These are phyloP conservation scores for Rutstroemia sydowiana DNA, from an alignment of 2,329 filamentous ascomycete species.

Conservation along the genomic window DNA sequence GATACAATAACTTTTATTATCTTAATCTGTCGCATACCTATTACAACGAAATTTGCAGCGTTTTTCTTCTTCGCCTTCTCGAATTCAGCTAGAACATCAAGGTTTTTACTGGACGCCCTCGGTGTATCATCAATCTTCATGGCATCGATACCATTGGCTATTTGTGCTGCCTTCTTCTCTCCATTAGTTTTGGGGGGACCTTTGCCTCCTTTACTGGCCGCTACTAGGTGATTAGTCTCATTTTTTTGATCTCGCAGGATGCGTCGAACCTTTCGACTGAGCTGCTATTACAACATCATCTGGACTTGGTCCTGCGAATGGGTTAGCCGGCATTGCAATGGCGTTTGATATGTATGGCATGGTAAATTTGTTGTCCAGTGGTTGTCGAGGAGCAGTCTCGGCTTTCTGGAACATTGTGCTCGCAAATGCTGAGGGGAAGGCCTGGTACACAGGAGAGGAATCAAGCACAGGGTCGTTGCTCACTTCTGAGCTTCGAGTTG, in stretches of 20 bases:
- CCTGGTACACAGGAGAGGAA: conserved; percentile 21
- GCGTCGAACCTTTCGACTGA: conserved; percentile 75
- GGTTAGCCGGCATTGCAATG: conserved; percentile 41
- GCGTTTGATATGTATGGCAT: conserved; percentile 34
- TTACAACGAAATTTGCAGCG: conserved; percentile 83
- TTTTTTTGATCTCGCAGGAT: conserved; percentile 25
- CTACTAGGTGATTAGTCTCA: conserved; percentile 35
- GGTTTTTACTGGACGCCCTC: conserved; percentile 63
- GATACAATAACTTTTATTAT: conserved; percentile 16
- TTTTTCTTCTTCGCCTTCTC: conserved; percentile 69
- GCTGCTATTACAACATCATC: conserved; percentile 84
- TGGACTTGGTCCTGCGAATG: conserved; percentile 81
- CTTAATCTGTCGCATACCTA: conserved; percentile 51
- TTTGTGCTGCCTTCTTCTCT: conserved; percentile 35
- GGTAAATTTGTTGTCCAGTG: conserved; percentile 26
- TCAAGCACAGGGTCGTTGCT: conserved; percentile 6
- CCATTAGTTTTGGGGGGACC: conserved; percentile 32
- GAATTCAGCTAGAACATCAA: conserved; percentile 79
- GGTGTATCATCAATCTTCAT: conserved; percentile 45
- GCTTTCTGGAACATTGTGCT: conserved; percentile 36
- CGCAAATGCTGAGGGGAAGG: conserved; percentile 34
- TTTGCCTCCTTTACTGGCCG: conserved; percentile 34
- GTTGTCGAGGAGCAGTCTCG: conserved; percentile 11
- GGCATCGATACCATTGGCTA: conserved; percentile 39
- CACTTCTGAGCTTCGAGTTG: not conserved